phyloP scores from a whole-genome alignment of 2,329 filamentous ascomycete genomes.

The Fusarium clavum region DNA sequence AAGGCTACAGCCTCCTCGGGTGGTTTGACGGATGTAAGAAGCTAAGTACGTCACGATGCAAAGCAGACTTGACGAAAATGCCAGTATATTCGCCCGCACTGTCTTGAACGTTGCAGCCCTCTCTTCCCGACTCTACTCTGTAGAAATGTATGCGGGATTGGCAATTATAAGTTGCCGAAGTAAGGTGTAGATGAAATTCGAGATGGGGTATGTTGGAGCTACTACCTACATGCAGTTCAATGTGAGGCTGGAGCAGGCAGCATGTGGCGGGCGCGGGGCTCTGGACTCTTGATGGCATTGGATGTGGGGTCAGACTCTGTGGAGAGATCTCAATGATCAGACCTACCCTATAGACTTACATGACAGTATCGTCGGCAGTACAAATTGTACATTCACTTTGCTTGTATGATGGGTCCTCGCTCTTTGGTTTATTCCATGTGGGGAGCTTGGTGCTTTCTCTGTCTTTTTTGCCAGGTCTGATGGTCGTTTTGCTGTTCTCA shows the following conservation, averaged over 20 bases:
- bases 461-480: background rate
- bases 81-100: background rate
- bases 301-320: constrained; percentile 24
- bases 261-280: constrained; percentile 43
- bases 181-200: constrained; percentile 14
- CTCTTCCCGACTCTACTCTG: background rate
- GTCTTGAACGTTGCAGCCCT: background rate
- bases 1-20: constrained; percentile 43
- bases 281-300: constrained; percentile 1
- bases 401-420: background rate
- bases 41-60: constrained; percentile 9
- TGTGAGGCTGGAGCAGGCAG: constrained; percentile 45
- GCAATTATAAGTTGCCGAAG: constrained; percentile 4
- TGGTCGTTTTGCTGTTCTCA: background rate
- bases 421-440: background rate
- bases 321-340: background rate
- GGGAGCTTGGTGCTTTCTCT: background rate
- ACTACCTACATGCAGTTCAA: constrained; percentile 23
- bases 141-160: background rate
- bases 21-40: constrained; percentile 14
- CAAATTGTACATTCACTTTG: background rate
- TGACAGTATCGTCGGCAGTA: background rate
- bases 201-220: constrained; percentile 28
- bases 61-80: background rate
- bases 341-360: constrained; percentile 21